Base-by-base conservation (phyloP, 306 rosid genomes). In the Lathyrus tuberosus region DNA sequence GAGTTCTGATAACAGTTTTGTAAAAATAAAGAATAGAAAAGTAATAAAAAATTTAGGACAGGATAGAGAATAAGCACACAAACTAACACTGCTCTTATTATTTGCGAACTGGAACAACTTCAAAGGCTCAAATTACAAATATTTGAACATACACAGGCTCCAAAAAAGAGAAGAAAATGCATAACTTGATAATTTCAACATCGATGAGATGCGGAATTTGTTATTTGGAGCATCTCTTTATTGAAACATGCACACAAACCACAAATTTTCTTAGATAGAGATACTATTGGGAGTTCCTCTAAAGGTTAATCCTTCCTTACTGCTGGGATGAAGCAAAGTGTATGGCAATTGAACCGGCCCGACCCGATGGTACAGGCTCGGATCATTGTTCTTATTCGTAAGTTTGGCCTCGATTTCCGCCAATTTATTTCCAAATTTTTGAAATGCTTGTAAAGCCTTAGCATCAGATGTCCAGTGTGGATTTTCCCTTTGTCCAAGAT, bases 391-490 rank as follows among this genome's bases (percentile, higher is more conserved):
- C 76, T 44, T 79, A 7, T 56, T 5, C 24, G 1, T 3, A 0
- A 79, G 67, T 24, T 53, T 68, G 17, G 18, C 72, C 24, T 79
- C 79, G 43, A 73, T 79, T 16, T 70, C 90, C 43, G 33, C 53
- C 47, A 90, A 62, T 15, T 80, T 67, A 63, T 77, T 78, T 10
- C 85, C 91, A 68, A 91, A 88, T n/a, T 67, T 74, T 30, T 83
- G 75, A n/a, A 83, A 91, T 1, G 82, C 86, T 66, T 78, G 80
- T 14, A 80, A 31, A 5, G 88, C 79, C n/a, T 46, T 24, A 13
- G 42, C 7, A 47, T 91, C 97, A 5, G 86, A 70, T 28, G 97
- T 91, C 97, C 97, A 91, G 17, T 88, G 74, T 20, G 67, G 68
- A 44, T 72, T 80, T 14, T 85, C 86, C 65, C 92, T 81, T 53